These are phyloP conservation scores for Paraglomus brasilianum DNA, from an alignment of 192 early-diverging fungal species.

Conservation along the genomic window DNA sequence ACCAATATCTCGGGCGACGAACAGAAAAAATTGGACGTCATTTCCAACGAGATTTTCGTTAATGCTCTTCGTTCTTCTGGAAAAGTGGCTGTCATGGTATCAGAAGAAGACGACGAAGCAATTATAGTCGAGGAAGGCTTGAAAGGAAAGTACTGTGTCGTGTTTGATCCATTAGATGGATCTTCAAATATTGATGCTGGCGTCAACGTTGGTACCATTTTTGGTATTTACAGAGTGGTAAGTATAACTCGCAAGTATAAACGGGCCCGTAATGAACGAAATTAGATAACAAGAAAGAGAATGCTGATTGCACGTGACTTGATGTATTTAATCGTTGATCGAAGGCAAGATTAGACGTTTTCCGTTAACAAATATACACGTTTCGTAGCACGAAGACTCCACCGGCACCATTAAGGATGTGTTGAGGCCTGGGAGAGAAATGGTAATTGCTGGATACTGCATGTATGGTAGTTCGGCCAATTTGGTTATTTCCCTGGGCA, in stretches of 20 bases:
- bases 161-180: slow-evolving; percentile 98
- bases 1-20: slow-evolving; percentile 94
- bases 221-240: slow-evolving; percentile 94
- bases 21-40: slow-evolving; percentile 94
- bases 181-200: slow-evolving; percentile 98
- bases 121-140: slow-evolving; percentile 79
- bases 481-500: slow-evolving; percentile 75
- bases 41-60: slow-evolving; percentile 98
- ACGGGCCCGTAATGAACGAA: not conserved
- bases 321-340: not conserved
- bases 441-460: slow-evolving; percentile 95
- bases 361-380: slow-evolving; percentile 29
- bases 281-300: not conserved
- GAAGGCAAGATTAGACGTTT: not conserved
- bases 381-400: slow-evolving; percentile 45
- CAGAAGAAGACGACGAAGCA: slow-evolving; percentile 94
- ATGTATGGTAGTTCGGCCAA: slow-evolving; percentile 94
- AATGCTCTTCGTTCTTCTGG: slow-evolving; percentile 87
- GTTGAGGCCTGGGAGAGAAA: slow-evolving; percentile 84
- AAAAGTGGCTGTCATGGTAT: slow-evolving; percentile 91
- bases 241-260: slow-evolving; percentile 30
- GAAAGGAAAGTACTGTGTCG: slow-evolving; percentile 90
- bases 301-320: slow-evolving; percentile 4
- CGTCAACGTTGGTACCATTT: slow-evolving; percentile 98
- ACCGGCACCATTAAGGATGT: slow-evolving; percentile 69